Evolutionary conservation across 1,284 basidiomycete genomes (phyloP).

Genomic region (Apiotrichum siamense): DNA sequence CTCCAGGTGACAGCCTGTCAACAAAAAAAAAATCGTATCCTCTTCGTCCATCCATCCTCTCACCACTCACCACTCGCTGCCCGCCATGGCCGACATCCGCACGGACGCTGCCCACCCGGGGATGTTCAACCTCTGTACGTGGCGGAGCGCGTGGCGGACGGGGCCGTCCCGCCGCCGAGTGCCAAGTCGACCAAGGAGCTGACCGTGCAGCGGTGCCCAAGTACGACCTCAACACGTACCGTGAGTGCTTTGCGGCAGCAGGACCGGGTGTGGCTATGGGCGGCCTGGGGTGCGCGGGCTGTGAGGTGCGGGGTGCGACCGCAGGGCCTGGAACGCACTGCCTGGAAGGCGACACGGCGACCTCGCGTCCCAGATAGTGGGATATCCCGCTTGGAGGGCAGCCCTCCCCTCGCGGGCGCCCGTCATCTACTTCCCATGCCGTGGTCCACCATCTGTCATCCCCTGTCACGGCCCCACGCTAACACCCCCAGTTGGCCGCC

Average conservation of each 20-base stretch:
- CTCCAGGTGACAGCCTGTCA: no score
- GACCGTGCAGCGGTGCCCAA: constrained; percentile 30
- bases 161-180: background rate
- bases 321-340: background rate
- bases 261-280: no score
- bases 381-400: background rate
- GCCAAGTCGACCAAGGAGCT: background rate
- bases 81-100: background rate
- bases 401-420: background rate
- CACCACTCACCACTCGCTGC: background rate
- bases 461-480: no score
- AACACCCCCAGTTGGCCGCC: constrained; percentile 44
- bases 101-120: background rate
- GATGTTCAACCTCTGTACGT: background rate
- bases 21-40: no score
- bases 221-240: constrained; percentile 36
- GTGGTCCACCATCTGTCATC: background rate
- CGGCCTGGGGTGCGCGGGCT: no score
- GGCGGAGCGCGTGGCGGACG: background rate
- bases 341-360: background rate
- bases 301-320: background rate
- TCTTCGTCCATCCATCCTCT: no score
- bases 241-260: no score
- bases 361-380: no score
- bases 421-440: background rate